Conservation (phyloP, 2,329 filamentous ascomycete species). For the Fusarium concolor region DNA sequence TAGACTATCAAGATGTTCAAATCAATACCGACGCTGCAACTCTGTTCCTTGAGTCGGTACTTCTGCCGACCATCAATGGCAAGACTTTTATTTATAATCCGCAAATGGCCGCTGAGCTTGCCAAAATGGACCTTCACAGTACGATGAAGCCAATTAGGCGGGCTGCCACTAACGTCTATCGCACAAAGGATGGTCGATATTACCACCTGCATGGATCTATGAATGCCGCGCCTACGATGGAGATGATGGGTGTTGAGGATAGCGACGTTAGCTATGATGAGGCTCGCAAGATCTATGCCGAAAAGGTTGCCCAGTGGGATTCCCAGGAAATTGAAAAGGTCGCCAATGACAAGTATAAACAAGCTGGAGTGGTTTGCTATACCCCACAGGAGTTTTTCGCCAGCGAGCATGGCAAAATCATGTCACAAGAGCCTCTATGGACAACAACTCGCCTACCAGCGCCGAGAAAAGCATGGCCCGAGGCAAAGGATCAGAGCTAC, state of each 20-base stretch:
- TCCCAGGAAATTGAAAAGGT: background rate
- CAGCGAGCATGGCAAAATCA: background rate
- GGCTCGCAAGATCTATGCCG: background rate
- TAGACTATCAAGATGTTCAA: background rate
- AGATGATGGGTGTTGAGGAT: slow-evolving; percentile 3
- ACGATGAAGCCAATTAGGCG: background rate
- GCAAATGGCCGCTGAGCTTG: background rate
- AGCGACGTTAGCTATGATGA: background rate
- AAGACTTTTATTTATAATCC: background rate
- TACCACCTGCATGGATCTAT: slow-evolving; percentile 3
- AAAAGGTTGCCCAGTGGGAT: background rate
- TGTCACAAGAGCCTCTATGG: background rate
- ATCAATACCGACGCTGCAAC: background rate
- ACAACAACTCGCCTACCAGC: background rate
- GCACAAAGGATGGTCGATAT: background rate
- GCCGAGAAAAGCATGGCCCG: background rate
- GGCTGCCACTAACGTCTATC: background rate
- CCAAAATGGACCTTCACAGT: background rate
- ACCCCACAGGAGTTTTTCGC: background rate
- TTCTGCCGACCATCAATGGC: background rate
- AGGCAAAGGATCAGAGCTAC: background rate
- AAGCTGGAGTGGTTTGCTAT: background rate
- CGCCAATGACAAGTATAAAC: background rate
- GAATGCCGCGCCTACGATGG: background rate
- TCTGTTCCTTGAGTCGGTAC: background rate